Evolutionary conservation across 208 protist species (phyloP), one percentile per base, ranked within the genome.

Genomic region (Trypanosoma grayi): DNA sequence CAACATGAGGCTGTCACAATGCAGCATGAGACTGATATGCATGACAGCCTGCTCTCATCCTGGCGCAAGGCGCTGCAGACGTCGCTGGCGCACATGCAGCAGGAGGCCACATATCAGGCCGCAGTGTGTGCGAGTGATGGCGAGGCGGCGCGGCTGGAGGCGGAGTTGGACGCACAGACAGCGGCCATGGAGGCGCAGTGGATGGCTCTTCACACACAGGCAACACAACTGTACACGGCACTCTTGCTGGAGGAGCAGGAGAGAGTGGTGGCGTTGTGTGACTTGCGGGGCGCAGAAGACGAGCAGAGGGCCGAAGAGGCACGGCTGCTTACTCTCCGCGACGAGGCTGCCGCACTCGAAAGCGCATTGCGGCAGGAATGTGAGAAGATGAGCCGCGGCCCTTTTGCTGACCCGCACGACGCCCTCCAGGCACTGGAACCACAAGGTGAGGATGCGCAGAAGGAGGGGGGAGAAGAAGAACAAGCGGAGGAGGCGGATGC

Each of bases 41-140:
- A 50, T 18, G 18, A 61, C 14, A 53, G 20, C 24, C 31, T 73
- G 27, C 10, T 58, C 0, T 50, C 20, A n/a, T 57, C 54, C 2
- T 63, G 55, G 55, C 20, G 48, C 4, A 70, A 61, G 47, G 46
- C 64, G 16, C 5, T 63, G 25, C 53, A 63, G 24, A 39, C 45
- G 10, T 18, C 37, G 27, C 0, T 36, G 7, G 39, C 30, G 28
- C 56, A 70, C 25, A 60, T 40, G 34, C 34, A 57, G 31, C 31
- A 56, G 9, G 46, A 46, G 20, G 22, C 27, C 3, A 33, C 39
- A 20, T 50, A 46, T 27, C 40, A 62, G 18, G 31, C 36, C 24
- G 25, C 31, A 48, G 16, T 53, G 27, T 11, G 25, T 1, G 22
- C n/a, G 9, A 47, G n/a, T 22, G 48, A 61, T n/a, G 7, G 8